Conservation (phyloP, 1,284 basidiomycete genomes). For the Xerocomus amazonicus region DNA sequence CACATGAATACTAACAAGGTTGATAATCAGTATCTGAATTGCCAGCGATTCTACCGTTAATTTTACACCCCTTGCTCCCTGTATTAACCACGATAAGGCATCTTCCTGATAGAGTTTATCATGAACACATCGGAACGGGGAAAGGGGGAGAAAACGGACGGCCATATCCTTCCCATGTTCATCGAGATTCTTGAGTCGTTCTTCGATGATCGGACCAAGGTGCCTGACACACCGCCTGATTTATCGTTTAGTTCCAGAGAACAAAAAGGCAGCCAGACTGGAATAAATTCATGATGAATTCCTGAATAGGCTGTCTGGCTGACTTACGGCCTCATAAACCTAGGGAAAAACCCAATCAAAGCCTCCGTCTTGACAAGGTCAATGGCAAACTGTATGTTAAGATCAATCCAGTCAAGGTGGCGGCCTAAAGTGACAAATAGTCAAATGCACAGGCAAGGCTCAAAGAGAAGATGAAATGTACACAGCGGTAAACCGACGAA, state of each 20-base stretch:
- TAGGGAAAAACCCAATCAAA: slow-evolving; percentile 32
- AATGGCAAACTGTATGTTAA: slow-evolving; percentile 34
- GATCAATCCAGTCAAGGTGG: slow-evolving; percentile 31
- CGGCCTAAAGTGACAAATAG: slow-evolving; percentile 32
- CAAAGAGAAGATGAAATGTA: slow-evolving; percentile 11
- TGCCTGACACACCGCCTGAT: slow-evolving; percentile 19
- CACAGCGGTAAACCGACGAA: slow-evolving; percentile 43
- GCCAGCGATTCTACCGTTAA: slow-evolving; percentile 30
- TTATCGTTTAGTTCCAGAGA: not conserved
- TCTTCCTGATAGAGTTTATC: slow-evolving; percentile 28
- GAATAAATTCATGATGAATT: not conserved
- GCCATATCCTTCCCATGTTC: slow-evolving; percentile 39
- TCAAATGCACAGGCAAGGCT: not conserved
- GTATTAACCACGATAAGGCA: slow-evolving; percentile 44
- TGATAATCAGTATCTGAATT: slow-evolving; percentile 32
- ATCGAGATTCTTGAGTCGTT: slow-evolving; percentile 31
- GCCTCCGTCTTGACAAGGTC: slow-evolving; percentile 29
- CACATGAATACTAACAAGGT: slow-evolving; percentile 8
- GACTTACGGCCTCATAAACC: slow-evolving; percentile 38
- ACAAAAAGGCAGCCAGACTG: not conserved
- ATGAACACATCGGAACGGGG: slow-evolving; percentile 30
- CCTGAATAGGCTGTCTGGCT: not conserved
- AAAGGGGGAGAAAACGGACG: slow-evolving; percentile 23
- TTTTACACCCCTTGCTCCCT: slow-evolving; percentile 35
- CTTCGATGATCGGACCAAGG: slow-evolving; percentile 35